A percentile compares a stretch with the other conserved stretches of the same genome.
Conservation (phyloP, 1,284 basidiomycete species). For the Trichosporon coremiiforme region DNA sequence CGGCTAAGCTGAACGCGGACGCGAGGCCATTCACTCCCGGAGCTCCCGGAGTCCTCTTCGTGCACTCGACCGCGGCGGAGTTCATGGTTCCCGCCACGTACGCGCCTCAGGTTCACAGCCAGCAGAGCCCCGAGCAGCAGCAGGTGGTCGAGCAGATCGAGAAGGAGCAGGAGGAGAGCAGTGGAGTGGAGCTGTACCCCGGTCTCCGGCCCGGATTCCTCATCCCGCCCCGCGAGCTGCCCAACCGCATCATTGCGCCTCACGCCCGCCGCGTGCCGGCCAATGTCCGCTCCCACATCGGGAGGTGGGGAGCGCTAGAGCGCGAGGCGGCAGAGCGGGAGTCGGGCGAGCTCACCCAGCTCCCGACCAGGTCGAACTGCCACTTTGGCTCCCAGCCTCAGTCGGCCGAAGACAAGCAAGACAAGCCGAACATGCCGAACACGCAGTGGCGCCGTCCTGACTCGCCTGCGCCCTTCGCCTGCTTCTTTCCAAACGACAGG, state of each 20-base stretch:
- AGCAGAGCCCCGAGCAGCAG: too few relatives aligned
- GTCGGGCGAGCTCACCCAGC: background rate
- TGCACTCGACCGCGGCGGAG: background rate
- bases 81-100: background rate
- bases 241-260: background rate
- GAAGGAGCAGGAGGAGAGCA: too few relatives aligned
- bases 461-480: background rate
- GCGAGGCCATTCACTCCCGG: background rate
- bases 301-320: background rate
- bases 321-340: background rate
- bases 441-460: background rate
- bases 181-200: too few relatives aligned
- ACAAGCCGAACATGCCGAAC: too few relatives aligned
- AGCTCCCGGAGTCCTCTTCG: too few relatives aligned
- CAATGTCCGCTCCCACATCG: background rate
- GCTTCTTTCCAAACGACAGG: background rate
- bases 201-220: too few relatives aligned
- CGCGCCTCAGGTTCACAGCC: too few relatives aligned
- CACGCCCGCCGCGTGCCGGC: too few relatives aligned
- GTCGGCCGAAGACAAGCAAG: background rate
- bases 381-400: background rate
- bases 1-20: background rate
- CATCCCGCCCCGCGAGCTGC: too few relatives aligned
- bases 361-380: background rate
- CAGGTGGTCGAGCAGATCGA: too few relatives aligned